These are phyloP conservation scores for Lagenidium giganteum DNA, from an alignment of 352 stramenopile species.

Conservation along the genomic window DNA sequence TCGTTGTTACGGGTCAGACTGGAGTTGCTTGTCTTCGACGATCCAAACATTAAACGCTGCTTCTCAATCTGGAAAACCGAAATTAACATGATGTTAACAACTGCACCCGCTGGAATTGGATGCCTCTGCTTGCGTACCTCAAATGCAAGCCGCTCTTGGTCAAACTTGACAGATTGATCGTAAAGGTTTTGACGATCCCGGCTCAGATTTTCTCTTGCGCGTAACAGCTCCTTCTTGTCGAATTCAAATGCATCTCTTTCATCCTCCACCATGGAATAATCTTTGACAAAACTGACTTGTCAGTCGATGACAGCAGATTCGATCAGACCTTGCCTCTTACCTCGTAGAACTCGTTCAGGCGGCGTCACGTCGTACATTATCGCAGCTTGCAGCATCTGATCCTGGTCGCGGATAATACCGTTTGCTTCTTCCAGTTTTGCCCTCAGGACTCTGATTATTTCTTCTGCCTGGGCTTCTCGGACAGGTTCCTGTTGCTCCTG, in stretches of 20 bases:
- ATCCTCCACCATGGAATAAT: background rate
- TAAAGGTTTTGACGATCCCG: constrained; percentile 11
- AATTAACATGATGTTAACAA: too few species aligned
- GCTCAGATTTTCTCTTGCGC: constrained; percentile 10
- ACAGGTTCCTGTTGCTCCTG: constrained; percentile 38
- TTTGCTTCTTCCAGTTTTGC: constrained; percentile 63
- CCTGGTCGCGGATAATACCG: constrained; percentile 57
- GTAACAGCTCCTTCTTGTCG: constrained; percentile 8
- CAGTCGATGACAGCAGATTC: too few species aligned
- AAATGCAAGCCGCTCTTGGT: constrained; percentile 14
- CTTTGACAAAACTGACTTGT: too few species aligned
- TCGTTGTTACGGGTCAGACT: too few species aligned
- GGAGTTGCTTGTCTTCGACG: too few species aligned
- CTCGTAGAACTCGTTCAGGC: background rate
- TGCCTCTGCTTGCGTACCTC: too few species aligned
- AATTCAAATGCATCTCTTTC: constrained; percentile 5
- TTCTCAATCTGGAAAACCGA: too few species aligned
- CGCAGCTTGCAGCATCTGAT: constrained; percentile 66
- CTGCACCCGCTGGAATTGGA: too few species aligned
- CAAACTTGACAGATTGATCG: constrained; percentile 7
- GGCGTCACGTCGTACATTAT: constrained; percentile 17
- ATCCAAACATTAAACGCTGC: too few species aligned
- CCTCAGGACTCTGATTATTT: constrained; percentile 33
- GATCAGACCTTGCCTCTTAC: background rate
- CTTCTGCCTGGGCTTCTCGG: constrained; percentile 9